A percentile compares a stretch with the other conserved stretches of the same genome.
phyloP scores from a whole-genome alignment of 148 eudicot species.

The Chenopodium formosanum region DNA sequence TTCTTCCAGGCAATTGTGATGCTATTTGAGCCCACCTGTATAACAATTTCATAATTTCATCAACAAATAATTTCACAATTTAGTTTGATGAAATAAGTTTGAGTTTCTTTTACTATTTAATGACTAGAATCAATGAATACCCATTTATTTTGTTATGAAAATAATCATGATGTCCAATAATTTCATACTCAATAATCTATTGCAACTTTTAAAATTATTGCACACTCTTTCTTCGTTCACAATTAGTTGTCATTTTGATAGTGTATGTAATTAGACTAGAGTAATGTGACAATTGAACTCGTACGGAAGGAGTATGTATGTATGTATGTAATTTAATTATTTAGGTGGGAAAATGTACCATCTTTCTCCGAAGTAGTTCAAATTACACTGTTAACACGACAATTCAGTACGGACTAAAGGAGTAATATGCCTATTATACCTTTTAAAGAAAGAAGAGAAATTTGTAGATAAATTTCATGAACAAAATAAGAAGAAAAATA shows the following conservation, averaged over 20 bases:
- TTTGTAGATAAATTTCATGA: too few species aligned
- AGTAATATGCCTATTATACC: not conserved
- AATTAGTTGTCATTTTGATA: not conserved
- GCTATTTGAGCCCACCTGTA: conserved; percentile 94
- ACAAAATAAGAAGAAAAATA: not conserved
- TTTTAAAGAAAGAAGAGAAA: too few species aligned
- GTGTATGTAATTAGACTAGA: not conserved
- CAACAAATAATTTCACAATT: not conserved
- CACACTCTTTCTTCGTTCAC: too few species aligned
- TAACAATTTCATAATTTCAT: not conserved
- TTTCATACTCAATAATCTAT: too few species aligned
- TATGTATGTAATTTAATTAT: too few species aligned
- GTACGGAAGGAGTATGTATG: not conserved
- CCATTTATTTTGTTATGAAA: not conserved
- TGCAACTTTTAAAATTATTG: not conserved
- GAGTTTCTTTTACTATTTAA: not conserved
- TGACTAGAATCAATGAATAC: not conserved
- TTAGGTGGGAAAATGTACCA: too few species aligned
- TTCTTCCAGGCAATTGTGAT: conserved; percentile 89
- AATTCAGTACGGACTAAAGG: too few species aligned
- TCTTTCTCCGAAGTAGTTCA: too few species aligned
- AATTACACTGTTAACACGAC: too few species aligned
- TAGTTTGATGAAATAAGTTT: not conserved
- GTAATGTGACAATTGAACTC: not conserved
- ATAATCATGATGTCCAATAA: not conserved